Evolutionary conservation across 1,284 basidiomycete species (phyloP).

Genomic region (Marasmius fiardii): DNA sequence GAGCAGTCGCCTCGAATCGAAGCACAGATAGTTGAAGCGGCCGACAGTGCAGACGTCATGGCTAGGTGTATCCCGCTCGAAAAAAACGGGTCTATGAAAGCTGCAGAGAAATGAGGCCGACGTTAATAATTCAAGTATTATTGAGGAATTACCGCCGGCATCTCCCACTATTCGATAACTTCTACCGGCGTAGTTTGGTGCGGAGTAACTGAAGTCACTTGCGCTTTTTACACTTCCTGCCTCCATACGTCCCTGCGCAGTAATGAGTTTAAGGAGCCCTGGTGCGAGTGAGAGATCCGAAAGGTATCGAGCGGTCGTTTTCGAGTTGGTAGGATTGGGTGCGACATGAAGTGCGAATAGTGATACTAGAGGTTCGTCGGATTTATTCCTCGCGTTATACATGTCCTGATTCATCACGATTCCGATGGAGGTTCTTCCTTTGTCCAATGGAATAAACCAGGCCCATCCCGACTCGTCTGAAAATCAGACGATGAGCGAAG

Average conservation of each 20-base stretch:
- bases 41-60: constrained; percentile 60
- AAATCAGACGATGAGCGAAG: constrained; percentile 15
- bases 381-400: constrained; percentile 37
- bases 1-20: constrained; percentile 54
- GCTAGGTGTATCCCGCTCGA: constrained; percentile 69
- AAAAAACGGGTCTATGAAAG: constrained; percentile 75
- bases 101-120: constrained; percentile 29
- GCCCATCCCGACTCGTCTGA: constrained; percentile 73
- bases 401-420: constrained; percentile 65
- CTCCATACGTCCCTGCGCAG: constrained; percentile 43
- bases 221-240: constrained; percentile 42
- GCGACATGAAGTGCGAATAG: constrained; percentile 26
- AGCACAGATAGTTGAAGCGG: constrained; percentile 60
- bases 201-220: constrained; percentile 42
- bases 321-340: constrained; percentile 27
- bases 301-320: constrained; percentile 43
- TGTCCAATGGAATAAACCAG: constrained; percentile 76
- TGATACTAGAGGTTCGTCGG: constrained; percentile 33
- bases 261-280: constrained; percentile 49
- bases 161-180: constrained; percentile 52
- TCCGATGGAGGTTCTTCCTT: constrained; percentile 66
- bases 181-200: background rate
- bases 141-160: constrained; percentile 53
- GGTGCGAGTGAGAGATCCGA: constrained; percentile 50
- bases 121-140: background rate